Percentiles rank a stretch among this genome's conserved stretches.
Evolutionary conservation across 305 asterid genomes (phyloP).

Genomic region (Fraxinus floribunda): DNA sequence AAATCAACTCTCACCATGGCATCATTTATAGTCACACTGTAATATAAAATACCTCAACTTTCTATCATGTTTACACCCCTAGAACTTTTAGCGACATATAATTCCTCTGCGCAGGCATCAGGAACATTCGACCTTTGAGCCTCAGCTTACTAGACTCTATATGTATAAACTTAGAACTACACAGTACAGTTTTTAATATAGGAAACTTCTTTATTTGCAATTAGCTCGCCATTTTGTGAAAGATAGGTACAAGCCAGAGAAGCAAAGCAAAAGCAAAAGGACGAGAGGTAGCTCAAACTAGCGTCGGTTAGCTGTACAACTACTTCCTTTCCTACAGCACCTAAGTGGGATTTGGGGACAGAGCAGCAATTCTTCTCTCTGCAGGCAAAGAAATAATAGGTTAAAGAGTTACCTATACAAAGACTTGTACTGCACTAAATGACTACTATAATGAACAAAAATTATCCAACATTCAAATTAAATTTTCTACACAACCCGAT

Average conservation of each 20-base stretch:
- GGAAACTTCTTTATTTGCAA: slow-evolving; percentile 70
- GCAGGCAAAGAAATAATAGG: slow-evolving; percentile 11
- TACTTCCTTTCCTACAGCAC: slow-evolving; percentile 46
- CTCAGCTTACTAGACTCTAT: slow-evolving; percentile 56
- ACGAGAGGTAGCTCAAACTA: slow-evolving; percentile 56
- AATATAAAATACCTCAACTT: slow-evolving; percentile 48
- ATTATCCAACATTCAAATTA: not conserved
- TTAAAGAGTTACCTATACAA: not conserved
- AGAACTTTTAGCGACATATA: slow-evolving; percentile 28
- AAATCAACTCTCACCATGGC: slow-evolving; percentile 47
- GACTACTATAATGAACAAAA: not conserved
- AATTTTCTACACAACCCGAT: not conserved
- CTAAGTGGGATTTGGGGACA: slow-evolving; percentile 43
- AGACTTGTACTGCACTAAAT: not conserved
- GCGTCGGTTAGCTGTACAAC: slow-evolving; percentile 91
- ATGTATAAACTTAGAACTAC: slow-evolving; percentile 61
- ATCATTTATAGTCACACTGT: slow-evolving; percentile 59
- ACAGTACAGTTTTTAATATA: slow-evolving; percentile 66
- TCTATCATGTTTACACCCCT: slow-evolving; percentile 57
- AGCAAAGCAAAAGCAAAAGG: slow-evolving; percentile 28
- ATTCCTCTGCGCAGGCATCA: slow-evolving; percentile 42
- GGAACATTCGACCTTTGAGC: slow-evolving; percentile 42
- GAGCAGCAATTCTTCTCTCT: slow-evolving; percentile 90
- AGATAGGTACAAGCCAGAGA: slow-evolving; percentile 64
- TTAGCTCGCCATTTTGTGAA: slow-evolving; percentile 12